Evolutionary conservation across 1,284 basidiomycete genomes (phyloP).

Genomic region (Xanthoconium separans): DNA sequence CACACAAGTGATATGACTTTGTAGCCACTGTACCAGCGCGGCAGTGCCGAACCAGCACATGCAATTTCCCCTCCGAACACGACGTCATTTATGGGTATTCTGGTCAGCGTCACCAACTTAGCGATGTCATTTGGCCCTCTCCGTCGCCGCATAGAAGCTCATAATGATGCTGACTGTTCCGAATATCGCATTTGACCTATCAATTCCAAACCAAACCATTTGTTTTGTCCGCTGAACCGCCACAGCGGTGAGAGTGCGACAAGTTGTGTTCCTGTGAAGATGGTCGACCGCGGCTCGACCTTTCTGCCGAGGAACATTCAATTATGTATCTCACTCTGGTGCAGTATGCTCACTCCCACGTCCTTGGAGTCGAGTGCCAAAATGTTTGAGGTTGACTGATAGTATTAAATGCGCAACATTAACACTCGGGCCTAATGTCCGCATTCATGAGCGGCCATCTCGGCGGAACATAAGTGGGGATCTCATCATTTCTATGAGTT

Average conservation of each 20-base stretch:
- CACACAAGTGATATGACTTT: too few species aligned
- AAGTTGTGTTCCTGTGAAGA: background rate
- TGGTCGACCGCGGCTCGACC: background rate
- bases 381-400: background rate
- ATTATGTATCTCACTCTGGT: background rate
- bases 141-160: background rate
- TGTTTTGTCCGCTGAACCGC: background rate
- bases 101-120: background rate
- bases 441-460: conserved; percentile 1
- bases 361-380: background rate
- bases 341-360: background rate
- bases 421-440: conserved; percentile 5
- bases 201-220: background rate
- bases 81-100: too few species aligned
- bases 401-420: background rate
- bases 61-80: background rate
- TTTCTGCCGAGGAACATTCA: background rate
- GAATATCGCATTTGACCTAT: background rate
- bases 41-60: background rate
- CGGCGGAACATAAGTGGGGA: too few species aligned
- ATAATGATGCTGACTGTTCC: background rate
- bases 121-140: background rate
- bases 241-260: background rate
- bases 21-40: background rate
- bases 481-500: background rate